phyloP scores from a whole-genome alignment of 169 alveolate species.

The Amoebophrya sp. region DNA sequence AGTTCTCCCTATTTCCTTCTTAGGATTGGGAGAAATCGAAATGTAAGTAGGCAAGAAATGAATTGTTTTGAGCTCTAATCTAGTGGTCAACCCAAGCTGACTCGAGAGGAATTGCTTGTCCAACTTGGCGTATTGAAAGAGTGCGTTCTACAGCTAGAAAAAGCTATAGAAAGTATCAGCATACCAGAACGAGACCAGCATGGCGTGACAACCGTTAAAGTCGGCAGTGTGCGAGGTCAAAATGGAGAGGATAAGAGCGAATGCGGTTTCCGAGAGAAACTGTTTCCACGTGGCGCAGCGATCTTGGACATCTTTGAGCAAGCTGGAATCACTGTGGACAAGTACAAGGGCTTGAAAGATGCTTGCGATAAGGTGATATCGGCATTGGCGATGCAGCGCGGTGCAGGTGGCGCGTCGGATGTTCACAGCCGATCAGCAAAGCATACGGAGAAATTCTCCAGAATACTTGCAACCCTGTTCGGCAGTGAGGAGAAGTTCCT shows the following conservation, averaged over 20 bases:
- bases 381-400: background rate
- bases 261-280: background rate
- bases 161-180: background rate
- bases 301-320: slow-evolving; percentile 25
- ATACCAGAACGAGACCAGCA: background rate
- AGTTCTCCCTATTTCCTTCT: no score
- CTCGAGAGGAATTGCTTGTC: background rate
- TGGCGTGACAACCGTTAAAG: background rate
- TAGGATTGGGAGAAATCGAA: no score
- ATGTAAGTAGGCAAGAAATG: no score
- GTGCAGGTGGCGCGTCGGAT: background rate
- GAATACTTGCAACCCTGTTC: background rate
- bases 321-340: slow-evolving; percentile 18
- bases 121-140: background rate
- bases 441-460: background rate
- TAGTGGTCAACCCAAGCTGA: background rate
- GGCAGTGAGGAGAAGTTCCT: background rate
- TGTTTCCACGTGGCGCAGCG: slow-evolving; percentile 6
- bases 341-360: background rate
- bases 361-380: slow-evolving; percentile 6
- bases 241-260: background rate
- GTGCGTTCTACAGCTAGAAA: background rate
- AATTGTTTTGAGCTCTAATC: no score
- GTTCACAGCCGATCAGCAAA: background rate
- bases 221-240: background rate